Evolutionary conservation across 441 rosid genomes (phyloP).

Genomic region (Syzygium malaccense): DNA sequence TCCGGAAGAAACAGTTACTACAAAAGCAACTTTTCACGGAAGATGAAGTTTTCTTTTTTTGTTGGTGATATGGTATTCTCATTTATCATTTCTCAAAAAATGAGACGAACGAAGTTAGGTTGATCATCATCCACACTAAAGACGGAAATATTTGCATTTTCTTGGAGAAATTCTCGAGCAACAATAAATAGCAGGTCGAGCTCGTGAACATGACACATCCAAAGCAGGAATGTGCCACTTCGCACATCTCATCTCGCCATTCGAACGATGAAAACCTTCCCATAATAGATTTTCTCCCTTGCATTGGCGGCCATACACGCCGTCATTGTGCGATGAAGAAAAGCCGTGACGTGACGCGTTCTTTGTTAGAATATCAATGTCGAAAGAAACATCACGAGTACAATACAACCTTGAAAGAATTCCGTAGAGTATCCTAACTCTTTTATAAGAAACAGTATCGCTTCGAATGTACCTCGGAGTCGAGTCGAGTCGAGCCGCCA

Average conservation of each 20-base stretch:
- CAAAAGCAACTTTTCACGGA: neutral
- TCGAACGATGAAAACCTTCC: neutral
- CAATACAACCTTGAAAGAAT: neutral
- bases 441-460: neutral
- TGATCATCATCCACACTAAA: neutral
- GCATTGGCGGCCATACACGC: too few relatives aligned
- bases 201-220: neutral
- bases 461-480: neutral
- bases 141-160: neutral
- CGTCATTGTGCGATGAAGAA: too few relatives aligned
- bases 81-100: neutral
- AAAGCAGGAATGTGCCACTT: neutral
- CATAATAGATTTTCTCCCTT: too few relatives aligned
- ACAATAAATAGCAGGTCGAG: too few relatives aligned
- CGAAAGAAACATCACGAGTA: accelerated
- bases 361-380: neutral
- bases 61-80: neutral
- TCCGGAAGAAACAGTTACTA: neutral
- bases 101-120: neutral
- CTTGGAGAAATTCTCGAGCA: too few relatives aligned
- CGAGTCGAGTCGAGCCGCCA: too few relatives aligned
- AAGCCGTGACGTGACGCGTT: accelerated
- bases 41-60: accelerated
- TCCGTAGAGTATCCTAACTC: neutral
- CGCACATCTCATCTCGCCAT: neutral